phyloP scores from a whole-genome alignment of 2,329 filamentous ascomycete genomes.

The Pezizomycotina sp. region DNA sequence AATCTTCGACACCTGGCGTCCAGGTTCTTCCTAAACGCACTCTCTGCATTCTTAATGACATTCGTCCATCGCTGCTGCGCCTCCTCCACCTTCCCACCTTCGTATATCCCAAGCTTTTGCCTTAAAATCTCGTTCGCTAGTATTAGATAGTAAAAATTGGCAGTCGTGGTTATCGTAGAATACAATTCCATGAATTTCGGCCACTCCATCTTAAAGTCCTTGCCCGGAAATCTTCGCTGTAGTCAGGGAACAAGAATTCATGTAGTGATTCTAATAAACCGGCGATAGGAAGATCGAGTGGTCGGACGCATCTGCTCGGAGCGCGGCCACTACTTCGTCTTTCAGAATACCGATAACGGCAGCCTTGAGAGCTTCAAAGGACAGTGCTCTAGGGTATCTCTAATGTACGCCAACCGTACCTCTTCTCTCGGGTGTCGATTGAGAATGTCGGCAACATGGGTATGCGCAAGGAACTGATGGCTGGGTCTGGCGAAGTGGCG shows the following conservation, averaged over 20 bases:
- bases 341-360: constrained; percentile 25
- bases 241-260: constrained; percentile 22
- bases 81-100: constrained; percentile 10
- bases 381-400: constrained; percentile 26
- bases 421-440: constrained; percentile 23
- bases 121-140: constrained; percentile 17
- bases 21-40: constrained; percentile 10
- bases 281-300: constrained; percentile 22
- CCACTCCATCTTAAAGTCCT: constrained; percentile 16
- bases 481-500: constrained; percentile 22
- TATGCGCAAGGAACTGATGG: constrained; percentile 22
- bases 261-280: too few species aligned
- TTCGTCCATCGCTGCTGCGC: constrained; percentile 14
- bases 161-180: constrained; percentile 22
- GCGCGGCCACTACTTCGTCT: constrained; percentile 24
- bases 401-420: constrained; percentile 24
- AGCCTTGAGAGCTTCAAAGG: constrained; percentile 26
- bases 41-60: constrained; percentile 12
- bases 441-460: constrained; percentile 23
- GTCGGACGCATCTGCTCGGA: constrained; percentile 9
- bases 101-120: constrained; percentile 7
- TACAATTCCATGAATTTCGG: constrained; percentile 22
- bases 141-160: constrained; percentile 24
- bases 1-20: too few species aligned
- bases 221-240: constrained; percentile 18